Evolutionary conservation across 768 basidiomycete species (phyloP).

Genomic region (Hericium coralloides): DNA sequence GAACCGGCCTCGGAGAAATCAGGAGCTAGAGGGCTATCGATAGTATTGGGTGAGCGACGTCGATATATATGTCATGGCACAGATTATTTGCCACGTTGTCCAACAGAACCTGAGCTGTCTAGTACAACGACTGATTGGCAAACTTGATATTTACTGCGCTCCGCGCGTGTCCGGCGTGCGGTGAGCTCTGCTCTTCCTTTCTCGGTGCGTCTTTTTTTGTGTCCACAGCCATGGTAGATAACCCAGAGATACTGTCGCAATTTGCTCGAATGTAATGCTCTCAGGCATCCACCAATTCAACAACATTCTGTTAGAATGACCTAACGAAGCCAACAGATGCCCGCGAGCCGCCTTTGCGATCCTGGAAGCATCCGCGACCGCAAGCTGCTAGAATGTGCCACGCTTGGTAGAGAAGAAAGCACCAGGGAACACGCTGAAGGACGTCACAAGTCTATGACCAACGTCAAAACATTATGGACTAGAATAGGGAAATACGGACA

Average conservation of each 20-base stretch:
- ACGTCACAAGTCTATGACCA: too few relatives aligned
- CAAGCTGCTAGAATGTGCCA: slow-evolving; percentile 15
- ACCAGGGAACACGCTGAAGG: slow-evolving; percentile 5
- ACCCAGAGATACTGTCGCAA: slow-evolving; percentile 38
- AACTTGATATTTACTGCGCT: slow-evolving; percentile 32
- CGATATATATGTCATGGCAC: background rate
- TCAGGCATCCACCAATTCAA: slow-evolving; percentile 31
- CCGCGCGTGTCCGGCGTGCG: slow-evolving; percentile 28
- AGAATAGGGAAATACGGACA: slow-evolving; percentile 5
- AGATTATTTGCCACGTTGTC: slow-evolving; percentile 33
- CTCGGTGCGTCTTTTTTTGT: slow-evolving; percentile 26
- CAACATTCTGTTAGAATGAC: background rate
- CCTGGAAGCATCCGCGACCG: slow-evolving; percentile 10
- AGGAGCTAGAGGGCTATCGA: slow-evolving; percentile 10
- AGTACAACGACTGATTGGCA: slow-evolving; percentile 36
- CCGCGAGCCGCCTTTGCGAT: slow-evolving; percentile 14
- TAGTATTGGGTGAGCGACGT: background rate
- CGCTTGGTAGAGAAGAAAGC: background rate
- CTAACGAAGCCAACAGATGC: background rate
- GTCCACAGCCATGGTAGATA: slow-evolving; percentile 41
- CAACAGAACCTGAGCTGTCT: slow-evolving; percentile 41
- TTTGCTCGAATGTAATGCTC: slow-evolving; percentile 38
- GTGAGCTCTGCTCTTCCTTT: slow-evolving; percentile 30
- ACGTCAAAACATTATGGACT: background rate
- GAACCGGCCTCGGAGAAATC: background rate